Evolutionary conservation across 2,329 filamentous ascomycete genomes (phyloP).

Genomic region (Teratosphaeria nubilosa): DNA sequence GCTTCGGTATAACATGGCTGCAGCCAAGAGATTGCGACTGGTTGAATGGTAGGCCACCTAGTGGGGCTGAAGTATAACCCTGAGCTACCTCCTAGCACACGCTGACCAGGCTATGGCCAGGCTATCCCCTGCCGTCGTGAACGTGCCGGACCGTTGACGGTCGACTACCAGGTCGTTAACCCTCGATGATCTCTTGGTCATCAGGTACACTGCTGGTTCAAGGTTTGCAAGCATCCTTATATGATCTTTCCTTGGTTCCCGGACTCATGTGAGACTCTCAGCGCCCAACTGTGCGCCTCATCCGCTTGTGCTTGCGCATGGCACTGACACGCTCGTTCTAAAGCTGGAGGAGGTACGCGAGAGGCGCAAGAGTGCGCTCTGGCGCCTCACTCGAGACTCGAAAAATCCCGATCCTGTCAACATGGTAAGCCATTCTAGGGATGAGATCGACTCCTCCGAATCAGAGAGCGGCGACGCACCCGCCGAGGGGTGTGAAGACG

Average conservation of each 20-base stretch:
- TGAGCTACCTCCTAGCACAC: neutral
- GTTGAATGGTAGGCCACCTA: neutral
- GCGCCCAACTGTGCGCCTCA: neutral
- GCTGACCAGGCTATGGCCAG: neutral
- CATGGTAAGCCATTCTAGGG: neutral
- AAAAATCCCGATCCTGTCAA: neutral
- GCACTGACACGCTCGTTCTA: neutral
- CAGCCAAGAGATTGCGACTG: neutral
- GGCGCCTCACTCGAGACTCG: neutral
- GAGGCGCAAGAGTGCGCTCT: neutral
- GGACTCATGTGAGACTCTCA: neutral
- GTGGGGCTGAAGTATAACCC: neutral
- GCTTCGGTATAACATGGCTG: neutral
- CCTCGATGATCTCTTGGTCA: neutral
- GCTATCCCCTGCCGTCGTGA: neutral
- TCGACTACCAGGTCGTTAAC: neutral
- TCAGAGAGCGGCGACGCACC: slow-evolving; percentile 9
- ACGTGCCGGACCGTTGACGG: neutral
- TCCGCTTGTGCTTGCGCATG: neutral
- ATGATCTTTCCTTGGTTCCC: neutral
- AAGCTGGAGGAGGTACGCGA: neutral
- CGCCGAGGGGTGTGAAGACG: slow-evolving; percentile 22
- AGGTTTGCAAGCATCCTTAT: neutral
- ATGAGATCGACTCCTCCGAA: slow-evolving; percentile 2
- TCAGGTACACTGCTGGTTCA: neutral